A percentile compares a stretch with the other conserved stretches of the same genome.
Conservation (phyloP, 2,329 filamentous ascomycete genomes). For the Passalora sequoiae region DNA sequence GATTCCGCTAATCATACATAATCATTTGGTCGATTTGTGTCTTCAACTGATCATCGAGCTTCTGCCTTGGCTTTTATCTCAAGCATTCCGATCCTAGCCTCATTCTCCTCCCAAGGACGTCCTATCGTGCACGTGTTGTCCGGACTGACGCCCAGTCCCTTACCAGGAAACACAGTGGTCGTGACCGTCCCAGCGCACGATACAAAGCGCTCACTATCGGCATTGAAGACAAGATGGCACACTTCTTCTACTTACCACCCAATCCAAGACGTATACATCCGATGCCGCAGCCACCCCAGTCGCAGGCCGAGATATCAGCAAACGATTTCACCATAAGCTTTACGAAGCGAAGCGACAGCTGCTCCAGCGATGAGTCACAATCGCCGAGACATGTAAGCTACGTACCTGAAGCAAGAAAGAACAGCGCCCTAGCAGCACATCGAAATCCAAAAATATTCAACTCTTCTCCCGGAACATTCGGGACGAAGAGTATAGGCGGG, state of each 20-base stretch:
- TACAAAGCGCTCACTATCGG: background rate
- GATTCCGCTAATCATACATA: background rate
- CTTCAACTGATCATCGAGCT: background rate
- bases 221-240: background rate
- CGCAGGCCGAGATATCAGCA: background rate
- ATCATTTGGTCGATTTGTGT: too few relatives aligned
- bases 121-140: too few relatives aligned
- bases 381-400: background rate
- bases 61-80: background rate
- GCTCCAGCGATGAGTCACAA: background rate
- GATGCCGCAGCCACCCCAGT: constrained; percentile 1
- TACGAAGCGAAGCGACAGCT: background rate
- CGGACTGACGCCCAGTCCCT: too few relatives aligned
- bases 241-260: constrained; percentile 2
- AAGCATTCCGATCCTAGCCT: background rate
- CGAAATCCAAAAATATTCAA: constrained; percentile 11
- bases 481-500: constrained; percentile 11
- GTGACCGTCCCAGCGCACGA: background rate
- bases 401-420: constrained; percentile 4
- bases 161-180: background rate
- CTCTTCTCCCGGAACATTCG: constrained; percentile 1
- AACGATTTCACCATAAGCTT: background rate
- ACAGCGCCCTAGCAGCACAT: constrained; percentile 13
- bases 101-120: background rate
- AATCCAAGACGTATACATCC: background rate